Evolutionary conservation across 2,329 filamentous ascomycete genomes (phyloP).

Genomic region (Alternaria solani): DNA sequence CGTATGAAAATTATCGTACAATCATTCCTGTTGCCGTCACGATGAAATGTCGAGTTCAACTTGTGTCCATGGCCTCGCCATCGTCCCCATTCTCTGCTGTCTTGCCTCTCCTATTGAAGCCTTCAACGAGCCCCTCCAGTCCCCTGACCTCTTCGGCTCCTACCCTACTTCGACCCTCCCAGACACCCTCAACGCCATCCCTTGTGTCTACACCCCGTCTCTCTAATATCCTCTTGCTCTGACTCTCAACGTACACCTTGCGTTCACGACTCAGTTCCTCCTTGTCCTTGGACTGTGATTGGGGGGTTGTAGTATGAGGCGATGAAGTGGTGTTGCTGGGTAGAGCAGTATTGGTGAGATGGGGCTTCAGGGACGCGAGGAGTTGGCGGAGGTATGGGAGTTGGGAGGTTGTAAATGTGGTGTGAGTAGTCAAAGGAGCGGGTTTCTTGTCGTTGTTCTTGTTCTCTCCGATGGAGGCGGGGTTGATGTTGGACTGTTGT

Average conservation of each 20-base stretch:
- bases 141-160: slow-evolving; percentile 41
- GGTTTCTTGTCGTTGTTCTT: slow-evolving; percentile 36
- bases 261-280: slow-evolving; percentile 71
- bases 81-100: slow-evolving; percentile 5
- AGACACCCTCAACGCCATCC: slow-evolving; percentile 46
- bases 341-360: slow-evolving; percentile 59
- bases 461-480: slow-evolving; percentile 21
- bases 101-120: slow-evolving; percentile 14
- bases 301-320: background rate
- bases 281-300: slow-evolving; percentile 35
- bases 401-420: slow-evolving; percentile 82
- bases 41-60: slow-evolving; percentile 2
- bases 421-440: slow-evolving; percentile 70
- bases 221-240: slow-evolving; percentile 80
- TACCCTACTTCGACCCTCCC: slow-evolving; percentile 33
- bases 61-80: slow-evolving; percentile 39
- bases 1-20: background rate
- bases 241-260: slow-evolving; percentile 81
- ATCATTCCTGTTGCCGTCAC: background rate
- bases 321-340: slow-evolving; percentile 26
- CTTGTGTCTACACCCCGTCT: slow-evolving; percentile 69
- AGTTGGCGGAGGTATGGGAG: slow-evolving; percentile 79
- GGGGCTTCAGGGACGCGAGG: slow-evolving; percentile 71
- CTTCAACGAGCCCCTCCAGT: slow-evolving; percentile 39
- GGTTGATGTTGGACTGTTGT: slow-evolving; percentile 14